Evolutionary conservation across 208 protist genomes (phyloP).

Genomic region (Chromosphaera perkinsii): DNA sequence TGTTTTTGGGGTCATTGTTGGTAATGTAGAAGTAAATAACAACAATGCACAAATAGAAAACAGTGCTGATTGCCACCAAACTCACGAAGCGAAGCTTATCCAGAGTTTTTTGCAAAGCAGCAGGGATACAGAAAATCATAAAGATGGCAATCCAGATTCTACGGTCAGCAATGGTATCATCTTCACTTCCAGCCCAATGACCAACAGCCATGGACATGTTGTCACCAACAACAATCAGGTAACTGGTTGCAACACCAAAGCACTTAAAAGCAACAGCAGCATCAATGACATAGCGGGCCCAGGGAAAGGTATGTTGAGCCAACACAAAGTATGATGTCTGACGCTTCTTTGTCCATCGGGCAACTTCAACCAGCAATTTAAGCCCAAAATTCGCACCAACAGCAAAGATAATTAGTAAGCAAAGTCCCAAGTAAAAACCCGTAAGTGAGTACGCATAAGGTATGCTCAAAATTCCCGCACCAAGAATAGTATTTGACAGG

Average conservation of each 20-base stretch:
- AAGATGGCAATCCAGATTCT: slow-evolving; percentile 21
- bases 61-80: slow-evolving; percentile 6
- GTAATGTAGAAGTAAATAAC: slow-evolving; percentile 3
- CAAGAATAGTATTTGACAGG: slow-evolving; percentile 45
- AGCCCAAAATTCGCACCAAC: background rate
- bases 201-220: slow-evolving; percentile 10
- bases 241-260: slow-evolving; percentile 41
- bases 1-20: background rate
- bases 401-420: slow-evolving; percentile 21
- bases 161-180: background rate
- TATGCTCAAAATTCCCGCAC: slow-evolving; percentile 41
- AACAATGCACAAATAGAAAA: background rate
- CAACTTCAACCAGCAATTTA: slow-evolving; percentile 14
- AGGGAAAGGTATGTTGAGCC: slow-evolving; percentile 6
- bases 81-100: background rate
- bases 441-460: slow-evolving; percentile 29
- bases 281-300: slow-evolving; percentile 17
- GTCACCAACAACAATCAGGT: slow-evolving; percentile 38
- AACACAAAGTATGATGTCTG: slow-evolving; percentile 15
- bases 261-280: slow-evolving; percentile 25
- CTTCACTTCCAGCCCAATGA: background rate
- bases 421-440: slow-evolving; percentile 22
- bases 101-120: background rate
- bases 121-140: slow-evolving; percentile 4
- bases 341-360: background rate